Percentiles rank a stretch among this genome's conserved stretches.
These are phyloP conservation scores for Capronia epimyces DNA, from an alignment of 2,329 filamentous ascomycete genomes.

Conservation along the genomic window DNA sequence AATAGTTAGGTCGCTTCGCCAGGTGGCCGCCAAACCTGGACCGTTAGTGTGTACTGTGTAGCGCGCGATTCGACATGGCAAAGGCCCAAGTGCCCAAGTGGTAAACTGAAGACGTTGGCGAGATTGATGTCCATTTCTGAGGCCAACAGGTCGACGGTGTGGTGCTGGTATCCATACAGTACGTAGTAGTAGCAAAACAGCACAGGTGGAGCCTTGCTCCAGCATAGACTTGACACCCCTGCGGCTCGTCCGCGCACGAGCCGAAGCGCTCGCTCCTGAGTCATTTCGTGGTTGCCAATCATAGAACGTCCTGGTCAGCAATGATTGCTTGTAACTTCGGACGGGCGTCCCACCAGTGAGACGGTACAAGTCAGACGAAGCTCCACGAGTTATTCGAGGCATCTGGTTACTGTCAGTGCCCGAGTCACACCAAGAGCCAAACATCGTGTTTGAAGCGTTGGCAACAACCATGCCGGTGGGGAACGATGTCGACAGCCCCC, in stretches of 20 bases:
- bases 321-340: neutral
- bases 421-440: slow-evolving; percentile 3
- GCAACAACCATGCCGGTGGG: slow-evolving; percentile 32
- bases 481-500: slow-evolving; percentile 5
- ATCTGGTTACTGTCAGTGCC: neutral
- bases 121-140: neutral
- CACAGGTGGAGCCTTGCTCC: no score
- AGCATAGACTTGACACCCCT: no score
- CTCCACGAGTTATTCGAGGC: slow-evolving; percentile 6
- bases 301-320: neutral
- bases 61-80: neutral
- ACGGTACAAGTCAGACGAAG: neutral
- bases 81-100: neutral
- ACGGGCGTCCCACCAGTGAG: neutral
- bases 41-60: neutral
- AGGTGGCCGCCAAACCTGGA: neutral
- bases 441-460: neutral
- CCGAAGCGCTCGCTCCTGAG: neutral
- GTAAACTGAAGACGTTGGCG: slow-evolving; percentile 1
- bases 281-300: neutral
- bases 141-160: no score
- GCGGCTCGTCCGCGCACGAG: neutral
- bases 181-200: no score
- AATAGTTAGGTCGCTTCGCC: neutral
- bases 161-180: no score